These are phyloP conservation scores for Lepidium didymum DNA, from an alignment of 345 rosid genomes.

Conservation along the genomic window DNA sequence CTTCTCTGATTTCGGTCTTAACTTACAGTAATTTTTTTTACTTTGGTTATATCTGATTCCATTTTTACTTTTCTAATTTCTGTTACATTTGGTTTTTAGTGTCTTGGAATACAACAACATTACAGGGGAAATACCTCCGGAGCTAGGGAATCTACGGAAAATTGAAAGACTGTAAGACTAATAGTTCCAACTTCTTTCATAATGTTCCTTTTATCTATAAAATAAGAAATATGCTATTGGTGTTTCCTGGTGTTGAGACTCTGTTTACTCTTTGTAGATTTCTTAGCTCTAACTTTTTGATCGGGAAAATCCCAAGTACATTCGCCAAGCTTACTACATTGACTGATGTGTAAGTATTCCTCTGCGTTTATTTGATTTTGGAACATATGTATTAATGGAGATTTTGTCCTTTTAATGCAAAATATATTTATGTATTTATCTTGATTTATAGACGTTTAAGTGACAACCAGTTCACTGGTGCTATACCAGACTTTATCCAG, in stretches of 20 bases:
- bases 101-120: conserved; percentile 33
- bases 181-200: neutral
- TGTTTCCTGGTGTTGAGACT: neutral
- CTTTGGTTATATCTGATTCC: neutral
- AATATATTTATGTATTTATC: neutral
- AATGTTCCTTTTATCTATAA: neutral
- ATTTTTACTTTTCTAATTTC: neutral
- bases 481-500: conserved; percentile 46
- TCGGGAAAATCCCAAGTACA: conserved; percentile 40
- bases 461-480: conserved; percentile 45
- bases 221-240: neutral
- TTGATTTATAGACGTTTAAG: conserved; percentile 34
- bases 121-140: conserved; percentile 38
- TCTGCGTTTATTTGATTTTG: neutral
- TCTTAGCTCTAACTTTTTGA: conserved; percentile 48
- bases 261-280: conserved; percentile 24
- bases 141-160: conserved; percentile 31
- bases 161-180: conserved; percentile 17
- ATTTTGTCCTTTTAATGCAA: neutral
- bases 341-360: conserved; percentile 38
- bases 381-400: neutral
- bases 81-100: conserved; percentile 9
- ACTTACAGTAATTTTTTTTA: neutral
- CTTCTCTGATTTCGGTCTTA: neutral
- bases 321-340: conserved; percentile 37